Evolutionary conservation across 148 eudicot species (phyloP).

Genomic region (Chenopodium album): DNA sequence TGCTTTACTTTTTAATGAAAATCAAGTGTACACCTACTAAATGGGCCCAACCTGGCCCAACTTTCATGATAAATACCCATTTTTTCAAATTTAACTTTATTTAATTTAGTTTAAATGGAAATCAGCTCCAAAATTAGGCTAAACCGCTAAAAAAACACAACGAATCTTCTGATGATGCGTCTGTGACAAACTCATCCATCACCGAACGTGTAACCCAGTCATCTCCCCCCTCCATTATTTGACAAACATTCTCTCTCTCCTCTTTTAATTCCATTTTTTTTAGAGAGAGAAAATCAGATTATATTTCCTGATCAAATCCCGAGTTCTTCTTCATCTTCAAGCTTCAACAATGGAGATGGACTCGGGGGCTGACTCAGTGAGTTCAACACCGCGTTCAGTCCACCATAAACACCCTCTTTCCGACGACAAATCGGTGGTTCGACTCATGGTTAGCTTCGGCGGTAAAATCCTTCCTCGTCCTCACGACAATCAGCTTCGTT

Average conservation of each 20-base stretch:
- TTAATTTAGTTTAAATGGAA: too few relatives aligned
- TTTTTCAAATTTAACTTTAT: too few relatives aligned
- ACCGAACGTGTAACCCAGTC: slow-evolving; percentile 24
- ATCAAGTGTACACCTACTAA: not conserved
- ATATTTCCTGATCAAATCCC: not conserved
- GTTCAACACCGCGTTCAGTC: slow-evolving; percentile 53
- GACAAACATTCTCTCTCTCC: not conserved
- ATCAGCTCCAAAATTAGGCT: not conserved
- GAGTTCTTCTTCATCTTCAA: not conserved
- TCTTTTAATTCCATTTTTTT: not conserved
- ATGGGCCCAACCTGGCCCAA: not conserved
- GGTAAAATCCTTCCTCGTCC: slow-evolving; percentile 93
- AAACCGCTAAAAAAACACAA: not conserved
- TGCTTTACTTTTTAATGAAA: not conserved
- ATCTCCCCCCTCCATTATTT: not conserved
- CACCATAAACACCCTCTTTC: slow-evolving; percentile 18
- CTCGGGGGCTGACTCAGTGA: slow-evolving; percentile 55
- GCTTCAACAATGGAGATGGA: slow-evolving; percentile 34
- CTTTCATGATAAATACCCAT: not conserved
- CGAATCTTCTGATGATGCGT: not conserved
- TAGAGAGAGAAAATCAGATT: not conserved
- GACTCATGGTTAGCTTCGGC: slow-evolving; percentile 92
- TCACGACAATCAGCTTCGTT: slow-evolving; percentile 91
- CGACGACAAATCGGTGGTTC: slow-evolving; percentile 35
- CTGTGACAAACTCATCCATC: slow-evolving; percentile 3